These are phyloP conservation scores for Eucalyptus lansdowneana DNA, from an alignment of 345 rosid species.

Conservation along the genomic window DNA sequence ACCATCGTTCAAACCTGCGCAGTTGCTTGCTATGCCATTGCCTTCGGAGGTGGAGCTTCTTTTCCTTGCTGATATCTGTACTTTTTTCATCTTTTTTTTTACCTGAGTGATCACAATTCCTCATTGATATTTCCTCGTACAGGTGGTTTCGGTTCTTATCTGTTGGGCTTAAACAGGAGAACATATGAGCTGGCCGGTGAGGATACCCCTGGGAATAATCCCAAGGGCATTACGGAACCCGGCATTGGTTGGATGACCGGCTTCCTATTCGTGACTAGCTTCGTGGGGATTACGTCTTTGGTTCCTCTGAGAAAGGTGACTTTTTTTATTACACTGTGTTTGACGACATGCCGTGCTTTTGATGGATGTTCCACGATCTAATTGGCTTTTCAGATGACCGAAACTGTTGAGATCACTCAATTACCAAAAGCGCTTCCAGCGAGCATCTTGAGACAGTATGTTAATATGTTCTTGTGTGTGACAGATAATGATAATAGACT, in stretches of 20 bases:
- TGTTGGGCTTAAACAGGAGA: constrained; percentile 59
- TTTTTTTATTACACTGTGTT: background rate
- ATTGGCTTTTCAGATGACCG: background rate
- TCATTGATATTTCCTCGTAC: background rate
- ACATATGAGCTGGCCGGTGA: constrained; percentile 64
- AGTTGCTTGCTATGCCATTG: constrained; percentile 87
- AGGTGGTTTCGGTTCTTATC: constrained; percentile 97
- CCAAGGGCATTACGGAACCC: constrained; percentile 67
- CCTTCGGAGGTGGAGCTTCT: constrained; percentile 54
- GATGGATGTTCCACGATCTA: background rate
- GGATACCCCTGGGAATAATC: constrained; percentile 55
- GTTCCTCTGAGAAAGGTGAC: constrained; percentile 45
- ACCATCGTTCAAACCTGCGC: constrained; percentile 90
- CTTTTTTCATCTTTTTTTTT: background rate
- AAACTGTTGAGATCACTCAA: too few species aligned
- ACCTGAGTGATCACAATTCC: background rate
- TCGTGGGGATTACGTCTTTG: constrained; percentile 30
- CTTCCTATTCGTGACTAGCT: constrained; percentile 29
- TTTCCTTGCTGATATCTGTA: background rate
- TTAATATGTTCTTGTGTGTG: background rate
- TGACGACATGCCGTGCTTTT: background rate
- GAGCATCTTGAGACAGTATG: background rate
- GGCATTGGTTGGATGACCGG: constrained; percentile 47
- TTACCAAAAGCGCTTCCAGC: background rate
- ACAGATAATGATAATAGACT: constrained; percentile 40